A percentile compares a stretch with the other conserved stretches of the same genome.
phyloP scores from a whole-genome alignment of 495 filamentous ascomycete species.

The Annulohypoxylon moriforme region DNA sequence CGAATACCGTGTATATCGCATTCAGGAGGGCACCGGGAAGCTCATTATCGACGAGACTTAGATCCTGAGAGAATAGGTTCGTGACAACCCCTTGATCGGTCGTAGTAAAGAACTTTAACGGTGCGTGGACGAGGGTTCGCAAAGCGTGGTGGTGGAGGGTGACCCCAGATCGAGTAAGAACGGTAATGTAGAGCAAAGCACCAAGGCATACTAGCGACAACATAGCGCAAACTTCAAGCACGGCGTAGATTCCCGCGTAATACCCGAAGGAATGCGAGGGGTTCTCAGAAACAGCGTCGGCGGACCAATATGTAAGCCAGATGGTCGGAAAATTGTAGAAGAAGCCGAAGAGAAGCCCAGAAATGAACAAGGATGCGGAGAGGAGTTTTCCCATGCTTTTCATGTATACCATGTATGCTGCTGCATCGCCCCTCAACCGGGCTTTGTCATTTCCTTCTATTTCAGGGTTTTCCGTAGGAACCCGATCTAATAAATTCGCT shows the following conservation, averaged over 20 bases:
- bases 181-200: constrained; percentile 25
- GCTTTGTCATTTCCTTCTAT: not conserved
- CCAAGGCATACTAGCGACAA: constrained; percentile 26
- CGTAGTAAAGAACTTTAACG: constrained; percentile 53
- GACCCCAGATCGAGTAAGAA: constrained; percentile 36
- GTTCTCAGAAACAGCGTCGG: constrained; percentile 41
- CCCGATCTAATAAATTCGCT: not conserved
- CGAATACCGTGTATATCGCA: constrained; percentile 25
- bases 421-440: constrained; percentile 39
- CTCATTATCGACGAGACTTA: constrained; percentile 56
- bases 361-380: constrained; percentile 31
- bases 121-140: constrained; percentile 42
- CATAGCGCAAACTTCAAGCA: constrained; percentile 44
- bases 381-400: constrained; percentile 50
- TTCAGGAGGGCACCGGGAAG: constrained; percentile 37
- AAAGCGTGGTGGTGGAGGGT: constrained; percentile 45
- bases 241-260: constrained; percentile 52
- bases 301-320: constrained; percentile 56
- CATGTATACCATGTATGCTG: constrained; percentile 52
- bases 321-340: constrained; percentile 53
- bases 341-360: constrained; percentile 46
- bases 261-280: constrained; percentile 47
- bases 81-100: constrained; percentile 58
- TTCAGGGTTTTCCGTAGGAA: not conserved
- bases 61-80: constrained; percentile 61